Evolutionary conservation across 371 early-diverging fungal species (phyloP).

Genomic region (Synchytrium microbalum): DNA sequence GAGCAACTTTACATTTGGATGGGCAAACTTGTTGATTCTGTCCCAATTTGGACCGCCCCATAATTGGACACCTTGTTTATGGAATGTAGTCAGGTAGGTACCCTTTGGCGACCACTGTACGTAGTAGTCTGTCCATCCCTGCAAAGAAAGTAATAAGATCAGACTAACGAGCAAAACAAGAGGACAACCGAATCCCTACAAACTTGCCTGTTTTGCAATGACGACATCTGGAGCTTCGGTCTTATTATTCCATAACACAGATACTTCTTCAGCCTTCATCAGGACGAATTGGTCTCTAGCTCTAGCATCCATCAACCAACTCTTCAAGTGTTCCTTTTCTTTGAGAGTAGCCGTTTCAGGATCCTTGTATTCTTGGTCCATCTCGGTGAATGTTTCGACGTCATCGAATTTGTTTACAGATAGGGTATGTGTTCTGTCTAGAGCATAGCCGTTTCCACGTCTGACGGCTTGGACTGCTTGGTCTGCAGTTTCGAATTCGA

Average conservation of each 20-base stretch:
- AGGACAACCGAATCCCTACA: background rate
- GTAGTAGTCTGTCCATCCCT: slow-evolving; percentile 92
- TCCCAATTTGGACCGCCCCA: slow-evolving; percentile 95
- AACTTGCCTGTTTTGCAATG: slow-evolving; percentile 52
- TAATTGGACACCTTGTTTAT: slow-evolving; percentile 86
- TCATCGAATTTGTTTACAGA: slow-evolving; percentile 84
- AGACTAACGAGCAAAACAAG: slow-evolving; percentile 5
- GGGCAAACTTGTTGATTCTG: slow-evolving; percentile 83
- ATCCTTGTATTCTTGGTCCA: slow-evolving; percentile 63
- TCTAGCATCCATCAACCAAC: slow-evolving; percentile 79
- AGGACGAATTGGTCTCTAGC: slow-evolving; percentile 90
- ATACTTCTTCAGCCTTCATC: slow-evolving; percentile 74
- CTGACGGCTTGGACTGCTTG: slow-evolving; percentile 75
- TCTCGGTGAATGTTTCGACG: slow-evolving; percentile 68
- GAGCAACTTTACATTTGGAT: slow-evolving; percentile 82
- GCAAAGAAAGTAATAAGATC: background rate
- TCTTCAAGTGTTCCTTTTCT: slow-evolving; percentile 81
- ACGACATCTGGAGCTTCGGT: slow-evolving; percentile 72
- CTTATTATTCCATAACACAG: slow-evolving; percentile 86
- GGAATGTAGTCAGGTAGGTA: slow-evolving; percentile 87
- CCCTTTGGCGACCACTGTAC: slow-evolving; percentile 93
- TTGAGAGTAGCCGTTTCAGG: slow-evolving; percentile 53
- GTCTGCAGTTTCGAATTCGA: slow-evolving; percentile 85
- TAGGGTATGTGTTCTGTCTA: slow-evolving; percentile 78
- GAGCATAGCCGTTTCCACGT: slow-evolving; percentile 63